Base-by-base conservation (phyloP, 179 eudicot species). In the Silene vulgaris region DNA sequence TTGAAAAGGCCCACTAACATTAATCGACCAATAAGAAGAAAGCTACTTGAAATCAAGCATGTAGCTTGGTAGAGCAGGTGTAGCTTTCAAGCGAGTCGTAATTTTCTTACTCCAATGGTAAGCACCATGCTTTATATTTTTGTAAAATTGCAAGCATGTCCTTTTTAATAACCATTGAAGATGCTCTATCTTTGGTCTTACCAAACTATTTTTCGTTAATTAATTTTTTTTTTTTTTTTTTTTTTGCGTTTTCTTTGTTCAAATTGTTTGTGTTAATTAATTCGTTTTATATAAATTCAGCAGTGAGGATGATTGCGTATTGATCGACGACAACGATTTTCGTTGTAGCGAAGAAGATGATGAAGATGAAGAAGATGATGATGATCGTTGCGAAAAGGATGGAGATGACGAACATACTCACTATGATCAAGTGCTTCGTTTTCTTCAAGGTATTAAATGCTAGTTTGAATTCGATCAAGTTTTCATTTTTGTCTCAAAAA, bases 381-480 rank as follows among this genome's bases (percentile, higher is more conserved):
- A 56, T 3, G 72, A 73, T 19, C 67, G 61, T 65, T 52, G 61
- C 30, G 66, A 73, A 11, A 45, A n/a, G 17, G 66, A n/a, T 60
- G 32, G 12, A 28, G 77, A 81, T 70, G 84, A 81, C 26, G 76
- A 81, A 35, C 59, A 64, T 0, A 56, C 74, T 74, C 74, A 78
- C 59, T 71, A 50, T 57, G 57, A 71, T 30, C 79, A 60, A 30
- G 84, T 81, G 17, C 37, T 75, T 75, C 73, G 35, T 19, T 81
- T 54, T 74, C 84, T 81, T 75, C 81, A 71, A 78, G 84, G 84
- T 81, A 52, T 57, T 12, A 19, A 13, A 13, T 45, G 73, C 14
- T 69, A 20, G n/a, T 48, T 69, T 69, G n/a, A 12, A 37, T 13
- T 5, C 4, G 2, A 29, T 8, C 2, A 30, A 16, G 0, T 11